Evolutionary conservation across 257 asterid species (phyloP), one percentile per base, ranked within the genome.

Genomic region (Rauvolfia tetraphylla): DNA sequence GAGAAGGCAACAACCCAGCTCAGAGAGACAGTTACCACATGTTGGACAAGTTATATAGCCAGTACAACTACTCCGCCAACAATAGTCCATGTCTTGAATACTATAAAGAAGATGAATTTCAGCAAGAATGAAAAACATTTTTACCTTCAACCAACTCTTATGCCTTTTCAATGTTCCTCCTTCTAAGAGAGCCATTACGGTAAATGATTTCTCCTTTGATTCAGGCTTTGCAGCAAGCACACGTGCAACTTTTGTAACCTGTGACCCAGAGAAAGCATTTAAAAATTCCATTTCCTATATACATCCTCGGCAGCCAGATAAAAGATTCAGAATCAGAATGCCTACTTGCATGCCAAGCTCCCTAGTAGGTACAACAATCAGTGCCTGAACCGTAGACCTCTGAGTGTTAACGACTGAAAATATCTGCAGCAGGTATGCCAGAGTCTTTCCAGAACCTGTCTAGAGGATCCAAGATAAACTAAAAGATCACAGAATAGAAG

Each of bases 361-460:
- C 90, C 98, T 83, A 0, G 95, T 95, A 75, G 98, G 99, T 56
- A 95, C 94, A 68, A 92, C 92, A 36, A 95, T 88, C 81, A 92
- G 82, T 65, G 98, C 98, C 84, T 95, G 99, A 75, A 95, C 93
- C 14, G 92, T 84, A 20, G 95, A 90, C 83, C 93, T 88, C 75
- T 90, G 89, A 65, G 89, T 81, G 76, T 90, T 82, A 79, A 92
- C 79, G 58, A 79, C 87, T 29, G 99, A 90, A 79, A 91, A 87
- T 71, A 92, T 80, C 85, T 84, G 86, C 53, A 95, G 90, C 54
- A 95, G 84, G 83, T 92, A 95, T 12, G 97, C 98, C 71, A 95
- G 85, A 54, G 99, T 95, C 86, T 92, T 95, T 75, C 98, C 99
- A 63, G 99, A 95, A 87, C 99, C 98, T 88, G 99, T 95, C 99